Evolutionary conservation across 2,329 filamentous ascomycete genomes (phyloP).

Genomic region (Ceratocystis cacaofunesta): DNA sequence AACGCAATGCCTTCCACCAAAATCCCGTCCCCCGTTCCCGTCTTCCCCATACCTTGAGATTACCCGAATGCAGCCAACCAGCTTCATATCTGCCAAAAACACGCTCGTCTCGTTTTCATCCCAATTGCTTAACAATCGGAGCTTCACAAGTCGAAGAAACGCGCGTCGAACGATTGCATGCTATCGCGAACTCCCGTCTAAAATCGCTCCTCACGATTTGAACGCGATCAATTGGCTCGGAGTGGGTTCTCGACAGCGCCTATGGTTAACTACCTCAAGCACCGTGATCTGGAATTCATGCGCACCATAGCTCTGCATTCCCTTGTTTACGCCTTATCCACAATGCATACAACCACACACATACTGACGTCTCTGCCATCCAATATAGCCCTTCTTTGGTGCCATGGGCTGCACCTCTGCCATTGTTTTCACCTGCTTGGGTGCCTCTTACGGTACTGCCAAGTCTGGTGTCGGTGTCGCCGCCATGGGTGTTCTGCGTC

Average conservation of each 20-base stretch:
- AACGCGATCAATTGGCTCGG: neutral
- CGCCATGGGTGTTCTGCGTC: slow-evolving; percentile 93
- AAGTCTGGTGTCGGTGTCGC: slow-evolving; percentile 99
- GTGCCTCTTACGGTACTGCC: slow-evolving; percentile 94
- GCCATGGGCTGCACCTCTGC: slow-evolving; percentile 95
- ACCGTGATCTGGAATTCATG: too few species aligned
- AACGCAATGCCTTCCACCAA: slow-evolving; percentile 12
- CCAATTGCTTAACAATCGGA: neutral
- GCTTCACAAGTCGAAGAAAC: neutral
- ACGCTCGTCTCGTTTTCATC: neutral
- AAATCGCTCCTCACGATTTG: neutral
- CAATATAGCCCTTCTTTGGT: slow-evolving; percentile 70
- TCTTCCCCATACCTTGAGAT: too few species aligned
- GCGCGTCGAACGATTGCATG: neutral
- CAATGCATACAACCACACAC: neutral
- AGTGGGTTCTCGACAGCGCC: slow-evolving; percentile 19
- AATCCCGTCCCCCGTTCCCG: too few species aligned
- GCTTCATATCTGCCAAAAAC: neutral
- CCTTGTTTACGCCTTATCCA: neutral
- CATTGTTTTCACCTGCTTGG: slow-evolving; percentile 93
- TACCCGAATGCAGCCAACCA: too few species aligned
- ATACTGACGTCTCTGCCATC: slow-evolving; percentile 23
- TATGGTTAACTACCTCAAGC: slow-evolving; percentile 8
- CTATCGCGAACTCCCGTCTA: neutral
- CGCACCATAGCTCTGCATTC: too few species aligned